Evolutionary conservation across 345 rosid genomes (phyloP).

Genomic region (Eucalyptus albens): DNA sequence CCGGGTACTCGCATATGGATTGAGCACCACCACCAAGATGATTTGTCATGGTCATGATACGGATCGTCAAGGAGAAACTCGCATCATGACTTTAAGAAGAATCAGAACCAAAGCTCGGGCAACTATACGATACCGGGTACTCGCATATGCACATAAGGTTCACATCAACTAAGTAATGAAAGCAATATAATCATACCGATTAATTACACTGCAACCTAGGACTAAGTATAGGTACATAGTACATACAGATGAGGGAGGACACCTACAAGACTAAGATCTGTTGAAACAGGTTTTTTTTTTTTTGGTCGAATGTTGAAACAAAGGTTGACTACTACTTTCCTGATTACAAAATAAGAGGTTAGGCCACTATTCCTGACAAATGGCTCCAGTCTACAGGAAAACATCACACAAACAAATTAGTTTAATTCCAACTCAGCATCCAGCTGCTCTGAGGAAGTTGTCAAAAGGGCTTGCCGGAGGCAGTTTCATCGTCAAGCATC

Average conservation of each 20-base stretch:
- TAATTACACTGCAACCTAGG: background rate
- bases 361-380: background rate
- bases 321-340: background rate
- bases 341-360: background rate
- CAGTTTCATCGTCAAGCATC: conserved; percentile 51
- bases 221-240: background rate
- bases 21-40: background rate
- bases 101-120: background rate
- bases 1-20: background rate
- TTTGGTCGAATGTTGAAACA: background rate
- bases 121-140: background rate
- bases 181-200: background rate
- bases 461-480: conserved; percentile 94
- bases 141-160: background rate
- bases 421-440: conserved; percentile 11
- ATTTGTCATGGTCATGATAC: background rate
- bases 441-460: conserved; percentile 89
- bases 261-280: background rate
- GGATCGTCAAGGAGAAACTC: background rate
- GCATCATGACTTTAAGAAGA: background rate
- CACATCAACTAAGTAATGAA: background rate
- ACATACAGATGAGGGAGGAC: background rate
- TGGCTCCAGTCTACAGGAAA: background rate
- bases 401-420: background rate
- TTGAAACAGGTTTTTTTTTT: background rate